Base-by-base conservation (phyloP, 805 yeast genomes). In the Teunomyces atbi region DNA sequence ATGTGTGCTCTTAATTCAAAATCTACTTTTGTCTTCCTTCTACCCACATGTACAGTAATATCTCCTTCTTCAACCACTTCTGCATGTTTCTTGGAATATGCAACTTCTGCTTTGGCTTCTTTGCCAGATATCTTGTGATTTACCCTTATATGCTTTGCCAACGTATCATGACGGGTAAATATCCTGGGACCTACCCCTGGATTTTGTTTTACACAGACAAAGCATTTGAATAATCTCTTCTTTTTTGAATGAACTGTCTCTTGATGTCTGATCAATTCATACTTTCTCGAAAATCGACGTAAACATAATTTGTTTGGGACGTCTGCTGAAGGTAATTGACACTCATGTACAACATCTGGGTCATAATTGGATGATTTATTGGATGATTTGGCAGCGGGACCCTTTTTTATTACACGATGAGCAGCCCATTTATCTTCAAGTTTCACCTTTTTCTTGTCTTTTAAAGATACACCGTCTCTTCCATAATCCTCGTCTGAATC, bases 241-340 rank as follows among this genome's bases (percentile, higher is more conserved):
- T 84, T 86, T 41, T 86, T 77, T 1, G 97, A 94, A 65, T 92
- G 99, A 45, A 92, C 91, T 0, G 98, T 94, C 59, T 92, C 96
- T 65, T 92, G 97, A 66, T 92, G 99, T 57, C 99, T 81, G 20
- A 91, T 86, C 59, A 92, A 74, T 70, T 92, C 99, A 62, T 92
- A 92, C 15, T 97, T 96, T 43, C 77, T 58, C 18, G 76, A 69
- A 50, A 73, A 73, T 23, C 76, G 57, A 40, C 77, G 67, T 49
- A 70, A 58, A 47, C 77, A 73, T 42, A 68, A 49, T 50, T 64
- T 64, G 30, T 62, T 59, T 3, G 74, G 71, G 40, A 69, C 76
- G 44, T 71, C 77, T 4, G 76, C 68, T 1, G 74, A 68, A 3
- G 76, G 71, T 29, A 73, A 59, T 48, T 69, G 76, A 54, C 77